These are phyloP conservation scores for Trichosporon faecale DNA, from an alignment of 1,284 basidiomycete genomes.

Conservation along the genomic window DNA sequence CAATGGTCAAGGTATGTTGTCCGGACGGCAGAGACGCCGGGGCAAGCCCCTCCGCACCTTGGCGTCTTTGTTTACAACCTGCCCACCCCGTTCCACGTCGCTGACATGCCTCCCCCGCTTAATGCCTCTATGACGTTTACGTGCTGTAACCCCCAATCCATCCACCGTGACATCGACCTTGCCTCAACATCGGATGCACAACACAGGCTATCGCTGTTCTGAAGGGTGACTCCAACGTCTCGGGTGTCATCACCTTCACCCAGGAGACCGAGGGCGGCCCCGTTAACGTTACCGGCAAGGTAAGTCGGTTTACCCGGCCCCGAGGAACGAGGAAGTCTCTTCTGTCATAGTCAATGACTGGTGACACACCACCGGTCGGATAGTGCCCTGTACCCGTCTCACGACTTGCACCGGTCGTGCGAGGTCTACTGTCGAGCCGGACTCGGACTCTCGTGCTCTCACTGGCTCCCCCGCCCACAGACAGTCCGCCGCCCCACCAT, in stretches of 20 bases:
- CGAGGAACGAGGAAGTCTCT: background rate
- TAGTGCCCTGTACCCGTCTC: background rate
- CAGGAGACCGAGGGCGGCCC: constrained; percentile 59
- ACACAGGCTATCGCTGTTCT: constrained; percentile 65
- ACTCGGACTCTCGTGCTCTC: background rate
- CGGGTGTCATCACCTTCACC: constrained; percentile 65
- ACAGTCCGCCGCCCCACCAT: background rate
- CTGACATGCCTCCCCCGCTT: background rate
- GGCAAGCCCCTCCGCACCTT: background rate
- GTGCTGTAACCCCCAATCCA: constrained; percentile 7
- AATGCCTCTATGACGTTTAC: constrained; percentile 12
- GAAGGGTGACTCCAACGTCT: constrained; percentile 61
- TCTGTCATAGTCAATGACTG: background rate
- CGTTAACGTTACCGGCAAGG: constrained; percentile 62
- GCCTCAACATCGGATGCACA: background rate
- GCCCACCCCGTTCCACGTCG: background rate
- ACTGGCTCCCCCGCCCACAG: background rate
- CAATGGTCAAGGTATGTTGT: constrained; percentile 45
- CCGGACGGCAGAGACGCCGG: background rate
- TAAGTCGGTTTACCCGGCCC: constrained; percentile 27
- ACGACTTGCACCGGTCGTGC: background rate
- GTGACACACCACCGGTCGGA: background rate
- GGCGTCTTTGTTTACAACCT: background rate
- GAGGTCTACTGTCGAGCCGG: background rate
- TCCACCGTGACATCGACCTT: background rate